These are phyloP conservation scores for Rhizoctonia solani DNA, from an alignment of 1,284 basidiomycete species.

Conservation along the genomic window DNA sequence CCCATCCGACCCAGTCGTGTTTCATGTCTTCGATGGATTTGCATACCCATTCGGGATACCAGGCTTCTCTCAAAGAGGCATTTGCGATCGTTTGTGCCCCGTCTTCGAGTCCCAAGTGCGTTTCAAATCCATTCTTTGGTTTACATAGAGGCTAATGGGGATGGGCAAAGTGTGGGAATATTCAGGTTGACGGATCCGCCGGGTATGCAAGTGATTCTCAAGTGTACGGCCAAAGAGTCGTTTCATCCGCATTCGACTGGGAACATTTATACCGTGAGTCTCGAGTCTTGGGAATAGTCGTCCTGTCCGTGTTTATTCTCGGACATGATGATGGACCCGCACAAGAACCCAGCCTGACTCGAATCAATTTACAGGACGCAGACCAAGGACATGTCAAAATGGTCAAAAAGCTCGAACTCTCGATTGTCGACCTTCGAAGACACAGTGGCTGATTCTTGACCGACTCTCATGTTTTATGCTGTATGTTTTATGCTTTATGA, in stretches of 20 bases:
- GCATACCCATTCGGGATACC: constrained; percentile 86
- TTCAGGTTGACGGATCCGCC: constrained; percentile 86
- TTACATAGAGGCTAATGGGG: background rate
- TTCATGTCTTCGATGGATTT: constrained; percentile 89
- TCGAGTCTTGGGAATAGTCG: background rate
- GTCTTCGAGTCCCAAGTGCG: constrained; percentile 71
- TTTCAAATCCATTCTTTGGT: constrained; percentile 27
- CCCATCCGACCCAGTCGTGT: constrained; percentile 87
- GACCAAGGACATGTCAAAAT: constrained; percentile 76
- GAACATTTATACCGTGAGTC: constrained; percentile 72
- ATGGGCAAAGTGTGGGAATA: constrained; percentile 68
- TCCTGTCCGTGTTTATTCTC: constrained; percentile 1
- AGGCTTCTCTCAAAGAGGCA: constrained; percentile 84
- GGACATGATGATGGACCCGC: too few species aligned
- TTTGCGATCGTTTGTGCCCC: constrained; percentile 92
- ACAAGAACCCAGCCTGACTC: too few species aligned
- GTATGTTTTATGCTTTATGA: too few species aligned
- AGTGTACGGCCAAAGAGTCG: constrained; percentile 68
- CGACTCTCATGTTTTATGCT: too few species aligned
- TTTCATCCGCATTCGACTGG: constrained; percentile 81
- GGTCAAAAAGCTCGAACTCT: constrained; percentile 67
- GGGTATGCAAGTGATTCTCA: constrained; percentile 70
- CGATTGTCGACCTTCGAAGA: constrained; percentile 70
- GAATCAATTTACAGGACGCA: constrained; percentile 58
- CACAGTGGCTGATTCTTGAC: background rate